Evolutionary conservation across 2,329 filamentous ascomycete species (phyloP).

Genomic region (Immersiporthe knoxdaviesiana): DNA sequence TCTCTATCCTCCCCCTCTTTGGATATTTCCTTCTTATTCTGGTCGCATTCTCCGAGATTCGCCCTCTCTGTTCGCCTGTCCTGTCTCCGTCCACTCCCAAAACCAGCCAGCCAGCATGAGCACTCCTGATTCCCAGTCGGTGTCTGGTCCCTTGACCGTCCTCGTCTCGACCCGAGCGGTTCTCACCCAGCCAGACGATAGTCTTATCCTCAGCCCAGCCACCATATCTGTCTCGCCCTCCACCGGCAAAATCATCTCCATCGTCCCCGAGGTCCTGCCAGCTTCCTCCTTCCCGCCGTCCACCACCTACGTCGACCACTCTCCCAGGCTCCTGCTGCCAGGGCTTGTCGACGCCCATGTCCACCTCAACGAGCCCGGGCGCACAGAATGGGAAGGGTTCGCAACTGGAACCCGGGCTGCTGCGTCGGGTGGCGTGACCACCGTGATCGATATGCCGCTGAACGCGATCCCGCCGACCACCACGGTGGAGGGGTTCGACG

Average conservation of each 20-base stretch:
- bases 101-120: constrained; percentile 38
- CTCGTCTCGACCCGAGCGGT: constrained; percentile 84
- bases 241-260: constrained; percentile 82
- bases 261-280: constrained; percentile 76
- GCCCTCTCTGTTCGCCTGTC: background rate
- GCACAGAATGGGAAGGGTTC: constrained; percentile 99
- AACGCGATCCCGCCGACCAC: constrained; percentile 98
- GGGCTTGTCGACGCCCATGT: constrained; percentile 97
- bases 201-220: constrained; percentile 71
- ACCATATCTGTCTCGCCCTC: constrained; percentile 77
- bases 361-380: constrained; percentile 93
- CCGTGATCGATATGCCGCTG: constrained; percentile 95
- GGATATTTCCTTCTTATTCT: background rate
- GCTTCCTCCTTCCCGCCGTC: constrained; percentile 71
- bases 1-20: background rate
- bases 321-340: constrained; percentile 81
- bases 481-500: constrained; percentile 77
- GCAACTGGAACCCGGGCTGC: constrained; percentile 92
- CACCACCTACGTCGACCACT: constrained; percentile 80
- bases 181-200: constrained; percentile 68
- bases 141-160: constrained; percentile 61
- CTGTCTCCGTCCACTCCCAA: background rate
- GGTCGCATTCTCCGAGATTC: background rate
- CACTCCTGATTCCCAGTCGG: constrained; percentile 33
- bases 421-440: constrained; percentile 94